A percentile compares a stretch with the other conserved stretches of the same genome.
phyloP scores from a whole-genome alignment of 345 rosid species.

The Cardiospermum halicacabum region DNA sequence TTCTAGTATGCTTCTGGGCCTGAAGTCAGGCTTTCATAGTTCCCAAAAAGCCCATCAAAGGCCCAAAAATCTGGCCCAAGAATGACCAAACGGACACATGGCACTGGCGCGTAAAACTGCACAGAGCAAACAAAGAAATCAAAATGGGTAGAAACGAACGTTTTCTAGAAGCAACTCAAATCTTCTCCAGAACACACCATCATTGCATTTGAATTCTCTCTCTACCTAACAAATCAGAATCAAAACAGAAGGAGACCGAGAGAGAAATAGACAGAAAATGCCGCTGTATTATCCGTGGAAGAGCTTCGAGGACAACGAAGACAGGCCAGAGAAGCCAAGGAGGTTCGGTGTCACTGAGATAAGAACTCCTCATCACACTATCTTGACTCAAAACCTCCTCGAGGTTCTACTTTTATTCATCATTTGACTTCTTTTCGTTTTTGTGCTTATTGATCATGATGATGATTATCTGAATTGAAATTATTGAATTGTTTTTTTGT shows the following conservation, averaged over 20 bases:
- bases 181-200: constrained; percentile 4
- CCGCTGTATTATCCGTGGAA: constrained; percentile 57
- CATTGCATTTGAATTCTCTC: not conserved
- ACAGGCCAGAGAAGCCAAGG: constrained; percentile 92
- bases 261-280: constrained; percentile 27
- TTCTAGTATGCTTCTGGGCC: too few species aligned
- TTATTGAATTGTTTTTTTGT: too few species aligned
- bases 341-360: constrained; percentile 88
- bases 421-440: not conserved
- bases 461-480: too few species aligned
- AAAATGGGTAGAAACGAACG: not conserved
- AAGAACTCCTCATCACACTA: constrained; percentile 65
- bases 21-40: not conserved
- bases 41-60: not conserved
- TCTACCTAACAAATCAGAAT: not conserved
- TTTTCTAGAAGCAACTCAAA: constrained; percentile 49
- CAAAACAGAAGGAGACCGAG: not conserved
- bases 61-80: not conserved
- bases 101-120: not conserved
- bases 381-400: constrained; percentile 58
- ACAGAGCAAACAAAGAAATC: not conserved
- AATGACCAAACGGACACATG: not conserved
- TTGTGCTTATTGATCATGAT: too few species aligned
- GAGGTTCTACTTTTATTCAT: constrained; percentile 31
- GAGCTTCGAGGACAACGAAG: constrained; percentile 71